Percentiles rank a stretch among this genome's conserved stretches.
phyloP scores from a whole-genome alignment of 2,329 filamentous ascomycete genomes.

The Penicillium sp. region DNA sequence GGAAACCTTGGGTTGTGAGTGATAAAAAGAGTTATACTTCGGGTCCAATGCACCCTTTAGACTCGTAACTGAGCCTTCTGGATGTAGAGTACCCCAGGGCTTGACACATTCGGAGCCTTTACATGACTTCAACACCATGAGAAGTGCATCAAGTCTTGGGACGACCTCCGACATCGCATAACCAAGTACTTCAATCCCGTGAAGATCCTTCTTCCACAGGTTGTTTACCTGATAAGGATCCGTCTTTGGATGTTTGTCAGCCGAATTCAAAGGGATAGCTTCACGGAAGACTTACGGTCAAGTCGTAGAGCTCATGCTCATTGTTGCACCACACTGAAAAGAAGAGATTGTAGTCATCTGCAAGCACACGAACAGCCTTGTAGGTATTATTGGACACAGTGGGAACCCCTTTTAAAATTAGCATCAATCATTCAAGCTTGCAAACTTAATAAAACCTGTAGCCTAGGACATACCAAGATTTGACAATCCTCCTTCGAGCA shows the following conservation, averaged over 20 bases:
- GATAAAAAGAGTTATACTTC: no score
- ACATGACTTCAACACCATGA: conserved; percentile 2
- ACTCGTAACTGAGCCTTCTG: no score
- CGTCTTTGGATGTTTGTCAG: conserved; percentile 9
- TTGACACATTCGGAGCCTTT: neutral
- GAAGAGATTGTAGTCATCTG: conserved; percentile 2
- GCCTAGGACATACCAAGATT: conserved; percentile 22
- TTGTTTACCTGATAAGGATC: conserved; percentile 6
- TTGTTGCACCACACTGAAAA: conserved; percentile 8
- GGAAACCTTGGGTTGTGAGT: conserved; percentile 1
- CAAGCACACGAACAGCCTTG: conserved; percentile 37
- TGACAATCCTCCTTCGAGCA: conserved; percentile 31
- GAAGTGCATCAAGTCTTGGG: neutral
- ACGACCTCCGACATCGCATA: neutral
- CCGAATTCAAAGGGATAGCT: neutral
- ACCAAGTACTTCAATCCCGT: neutral
- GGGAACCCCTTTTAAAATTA: neutral
- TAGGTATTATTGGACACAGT: conserved; percentile 38
- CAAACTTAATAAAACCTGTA: no score
- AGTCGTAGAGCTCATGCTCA: conserved; percentile 10
- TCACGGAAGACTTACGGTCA: neutral
- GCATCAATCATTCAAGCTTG: neutral
- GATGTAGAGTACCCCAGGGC: conserved; percentile 1
- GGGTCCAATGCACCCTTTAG: no score
- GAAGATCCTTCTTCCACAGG: neutral